These are phyloP conservation scores for Saccharomyces hybrid DNA, from an alignment of 1,139 yeast species.

Conservation along the genomic window DNA sequence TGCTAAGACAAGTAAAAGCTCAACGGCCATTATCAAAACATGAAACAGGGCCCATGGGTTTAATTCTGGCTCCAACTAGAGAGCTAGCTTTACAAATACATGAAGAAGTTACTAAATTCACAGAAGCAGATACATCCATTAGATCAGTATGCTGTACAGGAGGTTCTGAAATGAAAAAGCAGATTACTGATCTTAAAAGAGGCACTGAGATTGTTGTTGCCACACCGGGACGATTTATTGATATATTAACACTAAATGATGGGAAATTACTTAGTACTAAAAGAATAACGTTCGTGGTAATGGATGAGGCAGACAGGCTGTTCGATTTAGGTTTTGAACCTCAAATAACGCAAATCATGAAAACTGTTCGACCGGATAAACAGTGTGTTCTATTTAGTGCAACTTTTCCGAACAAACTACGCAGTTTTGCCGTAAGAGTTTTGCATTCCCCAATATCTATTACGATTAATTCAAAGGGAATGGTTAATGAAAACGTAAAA, in stretches of 20 bases:
- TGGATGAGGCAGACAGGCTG: slow-evolving; percentile 97
- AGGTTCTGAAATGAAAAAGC: slow-evolving; percentile 80
- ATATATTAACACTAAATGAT: slow-evolving; percentile 72
- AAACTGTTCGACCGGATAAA: slow-evolving; percentile 73
- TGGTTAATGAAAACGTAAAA: slow-evolving; percentile 73
- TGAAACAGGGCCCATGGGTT: slow-evolving; percentile 67
- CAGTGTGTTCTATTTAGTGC: slow-evolving; percentile 95
- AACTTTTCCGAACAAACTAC: slow-evolving; percentile 81
- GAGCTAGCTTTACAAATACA: slow-evolving; percentile 83
- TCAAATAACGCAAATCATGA: slow-evolving; percentile 76
- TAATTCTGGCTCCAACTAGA: slow-evolving; percentile 85
- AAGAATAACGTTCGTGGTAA: slow-evolving; percentile 69
- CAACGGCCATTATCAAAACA: slow-evolving; percentile 48
- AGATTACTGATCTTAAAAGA: slow-evolving; percentile 70
- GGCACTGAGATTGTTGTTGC: slow-evolving; percentile 83
- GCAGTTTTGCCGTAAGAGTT: slow-evolving; percentile 59
- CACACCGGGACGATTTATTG: slow-evolving; percentile 94
- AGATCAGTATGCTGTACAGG: slow-evolving; percentile 83
- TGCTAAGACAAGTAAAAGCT: slow-evolving; percentile 74
- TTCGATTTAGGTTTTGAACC: slow-evolving; percentile 98
- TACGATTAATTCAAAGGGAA: slow-evolving; percentile 72
- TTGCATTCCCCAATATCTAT: slow-evolving; percentile 64
- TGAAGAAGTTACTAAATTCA: slow-evolving; percentile 57
- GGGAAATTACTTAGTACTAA: slow-evolving; percentile 68
- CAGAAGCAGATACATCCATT: slow-evolving; percentile 39